These are phyloP conservation scores for Termitomyces eurrhizus DNA, from an alignment of 768 basidiomycete species.

Conservation along the genomic window DNA sequence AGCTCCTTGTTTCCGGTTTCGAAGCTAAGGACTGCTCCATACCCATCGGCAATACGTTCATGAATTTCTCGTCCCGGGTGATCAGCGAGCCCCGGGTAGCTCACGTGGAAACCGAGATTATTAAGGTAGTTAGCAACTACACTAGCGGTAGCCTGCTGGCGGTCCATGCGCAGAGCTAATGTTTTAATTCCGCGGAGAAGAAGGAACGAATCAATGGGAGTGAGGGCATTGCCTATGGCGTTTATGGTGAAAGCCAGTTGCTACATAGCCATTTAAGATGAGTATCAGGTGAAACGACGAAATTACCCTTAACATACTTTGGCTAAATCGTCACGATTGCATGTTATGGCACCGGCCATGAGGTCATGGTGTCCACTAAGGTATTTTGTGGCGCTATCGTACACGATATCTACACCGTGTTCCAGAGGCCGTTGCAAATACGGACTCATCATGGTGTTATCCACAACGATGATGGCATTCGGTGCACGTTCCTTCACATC, in stretches of 20 bases:
- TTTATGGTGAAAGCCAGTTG: conserved; percentile 91
- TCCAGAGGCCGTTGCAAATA: conserved; percentile 94
- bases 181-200: conserved; percentile 96
- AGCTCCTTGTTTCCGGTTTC: conserved; percentile 88
- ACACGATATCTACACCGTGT: conserved; percentile 94
- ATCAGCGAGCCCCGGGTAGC: conserved; percentile 84
- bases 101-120: conserved; percentile 80
- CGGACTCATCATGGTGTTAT: conserved; percentile 99
- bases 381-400: conserved; percentile 98
- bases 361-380: conserved; percentile 97
- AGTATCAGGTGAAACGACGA: conserved; percentile 5
- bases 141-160: conserved; percentile 81
- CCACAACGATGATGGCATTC: conserved; percentile 82
- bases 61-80: conserved; percentile 90
- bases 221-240: conserved; percentile 87
- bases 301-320: conserved; percentile 45
- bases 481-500: conserved; percentile 81
- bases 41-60: conserved; percentile 83
- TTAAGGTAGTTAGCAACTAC: conserved; percentile 85
- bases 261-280: conserved; percentile 32
- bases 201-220: conserved; percentile 95
- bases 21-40: conserved; percentile 93
- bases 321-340: conserved; percentile 87
- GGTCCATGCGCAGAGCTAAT: conserved; percentile 92
- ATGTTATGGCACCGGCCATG: conserved; percentile 95